Percentiles rank a stretch among this genome's conserved stretches.
These are phyloP conservation scores for Fusarium fujikuroi DNA, from an alignment of 2,329 filamentous ascomycete genomes.

Conservation along the genomic window DNA sequence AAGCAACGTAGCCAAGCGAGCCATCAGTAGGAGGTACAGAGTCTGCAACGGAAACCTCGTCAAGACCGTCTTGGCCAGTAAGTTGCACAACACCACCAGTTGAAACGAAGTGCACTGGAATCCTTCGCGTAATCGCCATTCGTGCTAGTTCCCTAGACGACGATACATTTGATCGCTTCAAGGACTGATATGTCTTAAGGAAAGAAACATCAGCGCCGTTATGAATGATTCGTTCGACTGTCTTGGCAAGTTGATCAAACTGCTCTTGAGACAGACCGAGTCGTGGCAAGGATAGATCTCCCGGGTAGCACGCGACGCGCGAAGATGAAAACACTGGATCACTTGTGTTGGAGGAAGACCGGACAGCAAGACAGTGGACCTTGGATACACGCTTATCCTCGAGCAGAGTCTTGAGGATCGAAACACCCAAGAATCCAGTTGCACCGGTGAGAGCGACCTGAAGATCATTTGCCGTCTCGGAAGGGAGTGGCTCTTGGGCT, in stretches of 20 bases:
- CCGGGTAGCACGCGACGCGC: neutral
- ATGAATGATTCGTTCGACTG: slow-evolving; percentile 59
- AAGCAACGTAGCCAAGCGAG: slow-evolving; percentile 46
- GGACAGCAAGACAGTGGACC: neutral
- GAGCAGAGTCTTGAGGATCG: neutral
- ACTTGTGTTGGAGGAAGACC: neutral
- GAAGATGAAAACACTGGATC: neutral
- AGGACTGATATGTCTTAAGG: slow-evolving; percentile 46
- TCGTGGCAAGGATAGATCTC: neutral
- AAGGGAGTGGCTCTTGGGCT: accelerated
- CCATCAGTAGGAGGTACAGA: neutral
- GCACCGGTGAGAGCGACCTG: neutral
- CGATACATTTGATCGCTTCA: slow-evolving; percentile 45
- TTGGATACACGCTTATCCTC: neutral
- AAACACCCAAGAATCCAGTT: neutral
- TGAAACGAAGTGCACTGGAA: slow-evolving; percentile 54
- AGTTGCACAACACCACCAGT: slow-evolving; percentile 26
- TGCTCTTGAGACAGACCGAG: neutral
- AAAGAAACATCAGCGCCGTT: slow-evolving; percentile 52
- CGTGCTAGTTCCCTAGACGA: slow-evolving; percentile 46
- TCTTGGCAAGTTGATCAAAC: neutral
- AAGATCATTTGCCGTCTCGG: neutral
- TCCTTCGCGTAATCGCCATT: slow-evolving; percentile 29
- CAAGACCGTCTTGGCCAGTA: slow-evolving; percentile 19
- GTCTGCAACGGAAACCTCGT: neutral